Evolutionary conservation across 768 basidiomycete genomes (phyloP), one percentile per base, ranked within the genome.

Genomic region (Agrocybe chaxingu): DNA sequence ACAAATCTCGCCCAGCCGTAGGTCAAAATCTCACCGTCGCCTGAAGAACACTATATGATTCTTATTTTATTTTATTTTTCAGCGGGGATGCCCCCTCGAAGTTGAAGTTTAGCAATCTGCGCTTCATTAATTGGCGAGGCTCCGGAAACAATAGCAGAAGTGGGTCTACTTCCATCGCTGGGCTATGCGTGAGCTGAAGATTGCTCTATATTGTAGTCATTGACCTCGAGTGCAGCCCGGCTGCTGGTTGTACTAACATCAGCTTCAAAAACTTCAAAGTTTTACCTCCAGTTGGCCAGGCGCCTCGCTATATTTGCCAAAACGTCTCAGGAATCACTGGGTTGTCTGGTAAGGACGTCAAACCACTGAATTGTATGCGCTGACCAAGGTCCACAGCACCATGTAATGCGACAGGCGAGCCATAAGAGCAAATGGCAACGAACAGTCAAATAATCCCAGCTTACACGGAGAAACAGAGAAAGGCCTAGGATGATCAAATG

Each of bases 41-140:
- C 24, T 24, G 24, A 24, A 39, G 13, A 2, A 30, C 41, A 9
- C n/a, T n/a, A 12, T 24, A 24, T 11, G 39, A 16, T 39, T 45
- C 36, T 51, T 16, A 30, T 36, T 8, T 33, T 36, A 51, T 11
- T 30, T 38, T 18, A n/a, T 18, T 12, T n/a, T 29, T 13, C 44
- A 80, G 79, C n/a, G 74, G 66, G 4, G 80, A 81, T 60, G 57
- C 65, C 12, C 78, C 78, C 6, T 81, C 80, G 3, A 66, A 61
- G 18, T 55, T 80, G 39, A 72, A 70, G 48, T 79, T 83, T 54
- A 68, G 70, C 40, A 67, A 75, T 43, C 61, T 82, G 16, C 65
- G 65, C 19, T 82, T 78, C 52, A 63, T 65, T 12, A 66, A 75
- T 53, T 78, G 76, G 71, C 68, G 60, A 30, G 80, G 81, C 29